Conservation (phyloP, 768 basidiomycete species). For the Kwoniella botswanensis region DNA sequence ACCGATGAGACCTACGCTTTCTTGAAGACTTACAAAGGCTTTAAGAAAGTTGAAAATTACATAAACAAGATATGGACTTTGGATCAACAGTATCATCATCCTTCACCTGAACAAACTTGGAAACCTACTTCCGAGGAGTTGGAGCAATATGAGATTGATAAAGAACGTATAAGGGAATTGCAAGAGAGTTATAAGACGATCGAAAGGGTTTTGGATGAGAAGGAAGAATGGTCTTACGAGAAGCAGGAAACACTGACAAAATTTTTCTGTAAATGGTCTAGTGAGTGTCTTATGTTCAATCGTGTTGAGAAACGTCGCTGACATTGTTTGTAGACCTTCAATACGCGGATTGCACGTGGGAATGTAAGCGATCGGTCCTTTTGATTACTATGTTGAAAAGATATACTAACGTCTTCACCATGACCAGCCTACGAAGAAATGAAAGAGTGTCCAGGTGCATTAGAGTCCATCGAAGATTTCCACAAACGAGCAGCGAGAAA, state of each 20-base stretch:
- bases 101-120: slow-evolving; percentile 63
- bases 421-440: slow-evolving; percentile 66
- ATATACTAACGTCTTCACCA: no score
- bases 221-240: slow-evolving; percentile 60
- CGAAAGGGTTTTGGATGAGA: slow-evolving; percentile 74
- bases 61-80: slow-evolving; percentile 71
- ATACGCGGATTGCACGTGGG: slow-evolving; percentile 97
- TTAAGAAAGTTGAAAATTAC: slow-evolving; percentile 98
- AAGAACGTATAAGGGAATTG: slow-evolving; percentile 88
- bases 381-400: no score
- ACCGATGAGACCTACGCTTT: slow-evolving; percentile 99
- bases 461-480: slow-evolving; percentile 78
- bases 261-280: slow-evolving; percentile 97
- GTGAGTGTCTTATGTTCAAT: slow-evolving; percentile 47
- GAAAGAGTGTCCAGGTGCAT: slow-evolving; percentile 67
- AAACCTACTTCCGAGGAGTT: slow-evolving; percentile 81
- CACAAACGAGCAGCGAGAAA: slow-evolving; percentile 74
- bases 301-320: neutral
- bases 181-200: slow-evolving; percentile 88
- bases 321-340: slow-evolving; percentile 63
- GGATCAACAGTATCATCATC: slow-evolving; percentile 75
- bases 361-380: slow-evolving; percentile 62
- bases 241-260: slow-evolving; percentile 61
- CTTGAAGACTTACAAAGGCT: slow-evolving; percentile 89
- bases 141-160: slow-evolving; percentile 85